phyloP scores from a whole-genome alignment of 2,329 filamentous ascomycete species.

The Orbilia ellipsospora region DNA sequence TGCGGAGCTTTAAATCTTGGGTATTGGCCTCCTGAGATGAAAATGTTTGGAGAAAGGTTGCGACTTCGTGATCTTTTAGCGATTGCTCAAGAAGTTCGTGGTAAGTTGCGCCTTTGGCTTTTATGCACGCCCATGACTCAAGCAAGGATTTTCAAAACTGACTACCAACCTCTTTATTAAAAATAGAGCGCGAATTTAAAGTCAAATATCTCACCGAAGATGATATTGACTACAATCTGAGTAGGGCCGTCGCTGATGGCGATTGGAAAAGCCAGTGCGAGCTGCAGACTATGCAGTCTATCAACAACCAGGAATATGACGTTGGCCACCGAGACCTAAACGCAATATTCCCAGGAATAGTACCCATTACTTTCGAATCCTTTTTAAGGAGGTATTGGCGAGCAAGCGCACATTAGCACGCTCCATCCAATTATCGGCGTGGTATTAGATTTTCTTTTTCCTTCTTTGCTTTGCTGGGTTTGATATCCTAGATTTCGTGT shows the following conservation, averaged over 20 bases:
- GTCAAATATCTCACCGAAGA: constrained; percentile 40
- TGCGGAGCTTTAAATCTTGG: constrained; percentile 55
- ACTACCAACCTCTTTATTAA: constrained; percentile 25
- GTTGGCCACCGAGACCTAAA: constrained; percentile 42
- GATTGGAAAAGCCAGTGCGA: constrained; percentile 41
- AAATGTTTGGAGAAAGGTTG: constrained; percentile 57
- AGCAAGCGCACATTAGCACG: constrained; percentile 13
- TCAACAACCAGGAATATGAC: constrained; percentile 45
- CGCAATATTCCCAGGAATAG: constrained; percentile 40
- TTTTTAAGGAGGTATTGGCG: constrained; percentile 39
- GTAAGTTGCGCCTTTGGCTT: constrained; percentile 55
- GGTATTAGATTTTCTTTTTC: constrained; percentile 4
- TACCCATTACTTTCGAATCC: constrained; percentile 20
- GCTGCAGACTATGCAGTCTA: constrained; percentile 48
- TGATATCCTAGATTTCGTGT: constrained; percentile 40
- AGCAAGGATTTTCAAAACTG: constrained; percentile 25
- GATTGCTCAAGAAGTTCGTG: constrained; percentile 55
- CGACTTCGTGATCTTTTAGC: constrained; percentile 55
- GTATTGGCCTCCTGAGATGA: constrained; percentile 57
- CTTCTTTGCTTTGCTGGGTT: constrained; percentile 26
- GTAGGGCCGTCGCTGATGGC: constrained; percentile 15
- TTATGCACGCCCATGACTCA: constrained; percentile 36
- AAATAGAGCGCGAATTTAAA: constrained; percentile 46
- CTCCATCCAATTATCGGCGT: too few species aligned
- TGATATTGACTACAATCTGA: constrained; percentile 36